Conservation (phyloP, 108 stramenopile species). For the Nitzschia palea region DNA sequence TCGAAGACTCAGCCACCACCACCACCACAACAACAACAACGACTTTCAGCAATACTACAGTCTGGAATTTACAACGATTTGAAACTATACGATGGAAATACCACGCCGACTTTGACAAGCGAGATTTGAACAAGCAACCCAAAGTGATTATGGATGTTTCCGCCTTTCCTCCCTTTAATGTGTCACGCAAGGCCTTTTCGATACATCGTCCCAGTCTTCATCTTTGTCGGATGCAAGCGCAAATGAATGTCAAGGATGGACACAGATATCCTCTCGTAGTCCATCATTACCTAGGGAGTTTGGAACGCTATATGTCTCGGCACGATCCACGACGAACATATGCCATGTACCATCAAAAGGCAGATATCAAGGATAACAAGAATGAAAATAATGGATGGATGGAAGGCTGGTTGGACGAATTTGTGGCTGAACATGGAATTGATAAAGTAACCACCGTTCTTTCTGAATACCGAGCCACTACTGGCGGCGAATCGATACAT, state of each 20-base stretch:
- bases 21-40: too few relatives aligned
- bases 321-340: conserved; percentile 32
- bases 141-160: conserved; percentile 37
- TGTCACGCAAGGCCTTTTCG: conserved; percentile 17
- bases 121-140: conserved; percentile 19
- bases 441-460: conserved; percentile 28
- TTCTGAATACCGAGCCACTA: neutral
- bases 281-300: conserved; percentile 45
- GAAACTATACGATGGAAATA: conserved; percentile 48
- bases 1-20: conserved; percentile 10
- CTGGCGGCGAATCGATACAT: neutral
- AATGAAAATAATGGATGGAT: conserved; percentile 30
- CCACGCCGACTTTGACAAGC: conserved; percentile 22
- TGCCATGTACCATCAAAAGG: neutral
- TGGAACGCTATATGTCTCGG: conserved; percentile 34
- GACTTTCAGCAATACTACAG: too few relatives aligned
- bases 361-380: neutral
- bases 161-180: conserved; percentile 16
- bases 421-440: conserved; percentile 19
- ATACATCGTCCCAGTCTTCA: conserved; percentile 34
- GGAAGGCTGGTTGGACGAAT: conserved; percentile 32
- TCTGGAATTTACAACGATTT: conserved; percentile 15
- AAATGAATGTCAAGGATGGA: conserved; percentile 20
- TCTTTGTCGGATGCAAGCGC: conserved; percentile 29
- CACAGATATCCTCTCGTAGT: conserved; percentile 29